These are phyloP conservation scores for Capsella rubella DNA, from an alignment of 441 rosid species.

Conservation along the genomic window DNA sequence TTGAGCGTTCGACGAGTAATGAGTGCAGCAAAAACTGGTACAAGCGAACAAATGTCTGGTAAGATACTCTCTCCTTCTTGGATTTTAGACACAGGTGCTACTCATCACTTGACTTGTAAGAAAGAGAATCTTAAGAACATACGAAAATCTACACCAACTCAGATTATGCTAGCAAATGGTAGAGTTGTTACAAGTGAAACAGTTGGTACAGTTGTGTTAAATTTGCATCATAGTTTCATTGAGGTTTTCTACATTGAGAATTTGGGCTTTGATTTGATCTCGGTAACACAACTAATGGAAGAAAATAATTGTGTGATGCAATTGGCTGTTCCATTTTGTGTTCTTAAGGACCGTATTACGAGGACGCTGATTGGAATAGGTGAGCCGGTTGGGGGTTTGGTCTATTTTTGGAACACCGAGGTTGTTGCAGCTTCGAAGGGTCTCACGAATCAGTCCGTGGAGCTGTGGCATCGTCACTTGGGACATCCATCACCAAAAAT, in stretches of 20 bases:
- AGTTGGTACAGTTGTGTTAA: background rate
- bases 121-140: background rate
- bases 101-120: background rate
- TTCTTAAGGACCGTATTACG: background rate
- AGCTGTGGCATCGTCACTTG: background rate
- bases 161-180: background rate
- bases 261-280: background rate
- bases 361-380: background rate
- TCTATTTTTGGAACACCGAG: background rate
- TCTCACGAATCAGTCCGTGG: background rate
- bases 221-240: background rate
- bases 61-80: background rate
- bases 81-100: background rate
- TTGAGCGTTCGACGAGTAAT: background rate
- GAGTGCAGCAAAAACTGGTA: rapidly evolving
- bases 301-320: background rate
- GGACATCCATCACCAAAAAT: background rate
- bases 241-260: background rate
- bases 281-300: background rate
- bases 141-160: rapidly evolving
- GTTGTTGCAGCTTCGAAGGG: background rate
- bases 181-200: rapidly evolving
- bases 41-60: background rate
- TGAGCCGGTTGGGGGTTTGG: background rate
- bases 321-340: background rate